A percentile compares a stretch with the other conserved stretches of the same genome.
phyloP scores from a whole-genome alignment of 208 protist genomes.

The Acanthamoeba lenticulata region DNA sequence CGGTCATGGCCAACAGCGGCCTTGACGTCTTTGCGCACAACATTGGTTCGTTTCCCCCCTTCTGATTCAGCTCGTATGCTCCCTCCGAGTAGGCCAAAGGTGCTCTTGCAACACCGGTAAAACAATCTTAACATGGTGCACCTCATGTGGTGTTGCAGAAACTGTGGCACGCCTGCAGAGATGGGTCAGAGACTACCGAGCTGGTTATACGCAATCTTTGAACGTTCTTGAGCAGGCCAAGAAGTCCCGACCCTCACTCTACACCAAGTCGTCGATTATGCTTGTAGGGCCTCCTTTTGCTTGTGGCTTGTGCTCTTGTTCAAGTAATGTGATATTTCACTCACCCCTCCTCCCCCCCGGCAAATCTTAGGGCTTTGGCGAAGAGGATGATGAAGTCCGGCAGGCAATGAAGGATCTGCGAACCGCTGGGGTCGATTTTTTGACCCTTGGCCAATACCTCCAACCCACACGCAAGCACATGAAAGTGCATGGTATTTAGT shows the following conservation, averaged over 20 bases:
- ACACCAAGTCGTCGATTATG: slow-evolving; percentile 99
- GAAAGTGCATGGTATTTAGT: slow-evolving; percentile 91
- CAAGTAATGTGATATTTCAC: neutral
- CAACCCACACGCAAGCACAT: slow-evolving; percentile 96
- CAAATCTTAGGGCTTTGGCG: slow-evolving; percentile 93
- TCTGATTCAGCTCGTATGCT: neutral
- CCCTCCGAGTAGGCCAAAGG: too few species aligned
- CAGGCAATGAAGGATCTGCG: slow-evolving; percentile 95
- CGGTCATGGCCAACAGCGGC: slow-evolving; percentile 92
- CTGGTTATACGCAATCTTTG: slow-evolving; percentile 96
- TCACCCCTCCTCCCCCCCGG: neutral
- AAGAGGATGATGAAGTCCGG: slow-evolving; percentile 95
- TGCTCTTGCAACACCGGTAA: too few species aligned
- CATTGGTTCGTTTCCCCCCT: slow-evolving; percentile 95
- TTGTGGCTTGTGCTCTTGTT: neutral
- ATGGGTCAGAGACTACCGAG: slow-evolving; percentile 94
- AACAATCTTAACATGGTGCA: too few species aligned
- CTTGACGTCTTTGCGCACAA: slow-evolving; percentile 99
- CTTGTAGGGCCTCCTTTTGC: slow-evolving; percentile 80
- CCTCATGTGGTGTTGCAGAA: slow-evolving; percentile 38
- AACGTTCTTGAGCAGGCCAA: slow-evolving; percentile 92
- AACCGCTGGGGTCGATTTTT: slow-evolving; percentile 91
- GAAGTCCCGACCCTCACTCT: slow-evolving; percentile 82
- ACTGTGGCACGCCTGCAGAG: slow-evolving; percentile 70
- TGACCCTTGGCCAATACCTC: slow-evolving; percentile 98